Evolutionary conservation across 257 asterid species (phyloP), one percentile per base, ranked within the genome.

Genomic region (Ilex aquifolium): DNA sequence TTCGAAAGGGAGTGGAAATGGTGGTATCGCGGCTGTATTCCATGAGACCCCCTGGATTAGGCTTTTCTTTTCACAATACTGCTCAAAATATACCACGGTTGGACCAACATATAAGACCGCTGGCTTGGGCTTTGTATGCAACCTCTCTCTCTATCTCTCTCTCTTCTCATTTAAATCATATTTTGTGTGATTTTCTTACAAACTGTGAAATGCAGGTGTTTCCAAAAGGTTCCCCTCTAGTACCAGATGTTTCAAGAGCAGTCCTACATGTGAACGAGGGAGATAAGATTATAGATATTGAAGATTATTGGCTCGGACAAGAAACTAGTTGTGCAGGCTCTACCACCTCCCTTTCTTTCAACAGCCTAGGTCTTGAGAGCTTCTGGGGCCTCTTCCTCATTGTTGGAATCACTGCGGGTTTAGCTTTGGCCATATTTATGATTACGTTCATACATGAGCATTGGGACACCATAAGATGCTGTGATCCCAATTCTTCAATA

Each of bases 71-170:
- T 66, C 64, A 48, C 67, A 61, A 57, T 84, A 80, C 8, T 71
- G 70, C 52, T 59, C 79, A 27, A 62, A 62, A 13, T 86, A 86
- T 75, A 86, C 67, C 44, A 81, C 79, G 57, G 76, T 72, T 2
- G 88, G 81, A 7, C 82, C 77, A 27, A 72, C 81, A 0, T 76
- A 83, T 75, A 76, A 56, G 60, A 77, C 85, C 0, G 85, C 73
- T 27, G 91, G 95, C 2, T 77, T 86, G 40, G 82, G 88, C 46
- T 86, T 83, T 32, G 88, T 77, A 68, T 72, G 95, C 72, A 44
- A 55, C 53, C 50, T 44, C 13, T 3, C 10, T 62, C 52, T 55
- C 31, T 13, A 27, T 51, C 44, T 79, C 80, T 13, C 51, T 4
- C n/a, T 6, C 52, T 4, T 3, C n/a, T 6, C 52, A 46, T 11